Evolutionary conservation across 257 asterid species (phyloP).

Genomic region (Prunella vulgaris): DNA sequence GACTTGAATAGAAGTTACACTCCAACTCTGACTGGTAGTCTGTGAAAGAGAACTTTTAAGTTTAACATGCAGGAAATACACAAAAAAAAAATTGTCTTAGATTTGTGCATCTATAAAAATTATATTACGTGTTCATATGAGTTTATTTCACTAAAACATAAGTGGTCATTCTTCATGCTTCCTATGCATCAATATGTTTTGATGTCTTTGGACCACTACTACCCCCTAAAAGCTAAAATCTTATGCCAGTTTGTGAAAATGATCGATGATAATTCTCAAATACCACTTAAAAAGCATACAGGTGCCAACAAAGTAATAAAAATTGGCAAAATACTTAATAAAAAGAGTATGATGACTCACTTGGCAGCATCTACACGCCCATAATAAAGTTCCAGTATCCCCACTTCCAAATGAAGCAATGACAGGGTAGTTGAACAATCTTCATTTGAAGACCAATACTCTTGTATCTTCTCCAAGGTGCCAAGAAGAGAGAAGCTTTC

Average conservation of each 20-base stretch:
- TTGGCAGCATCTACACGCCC: slow-evolving; percentile 79
- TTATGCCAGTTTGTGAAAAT: background rate
- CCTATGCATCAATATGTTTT: background rate
- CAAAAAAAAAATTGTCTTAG: background rate
- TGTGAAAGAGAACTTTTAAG: background rate
- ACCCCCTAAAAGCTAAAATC: background rate
- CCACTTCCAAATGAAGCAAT: slow-evolving; percentile 73
- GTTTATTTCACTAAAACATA: background rate
- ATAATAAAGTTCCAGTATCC: slow-evolving; percentile 74
- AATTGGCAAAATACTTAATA: background rate
- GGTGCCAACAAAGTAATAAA: background rate
- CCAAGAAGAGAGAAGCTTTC: slow-evolving; percentile 58
- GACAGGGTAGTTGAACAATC: slow-evolving; percentile 51
- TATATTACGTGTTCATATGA: background rate
- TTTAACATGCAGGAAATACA: background rate
- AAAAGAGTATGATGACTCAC: slow-evolving; percentile 39
- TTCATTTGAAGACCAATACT: slow-evolving; percentile 40
- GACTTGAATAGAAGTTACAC: background rate
- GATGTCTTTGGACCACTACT: background rate
- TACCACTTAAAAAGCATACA: slow-evolving; percentile 4
- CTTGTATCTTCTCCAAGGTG: slow-evolving; percentile 49
- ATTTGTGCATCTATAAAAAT: background rate
- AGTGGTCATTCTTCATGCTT: background rate
- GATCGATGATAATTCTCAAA: background rate
- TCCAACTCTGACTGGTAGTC: background rate